phyloP scores from a whole-genome alignment of 345 rosid species.

The Dipteronia sinensis region DNA sequence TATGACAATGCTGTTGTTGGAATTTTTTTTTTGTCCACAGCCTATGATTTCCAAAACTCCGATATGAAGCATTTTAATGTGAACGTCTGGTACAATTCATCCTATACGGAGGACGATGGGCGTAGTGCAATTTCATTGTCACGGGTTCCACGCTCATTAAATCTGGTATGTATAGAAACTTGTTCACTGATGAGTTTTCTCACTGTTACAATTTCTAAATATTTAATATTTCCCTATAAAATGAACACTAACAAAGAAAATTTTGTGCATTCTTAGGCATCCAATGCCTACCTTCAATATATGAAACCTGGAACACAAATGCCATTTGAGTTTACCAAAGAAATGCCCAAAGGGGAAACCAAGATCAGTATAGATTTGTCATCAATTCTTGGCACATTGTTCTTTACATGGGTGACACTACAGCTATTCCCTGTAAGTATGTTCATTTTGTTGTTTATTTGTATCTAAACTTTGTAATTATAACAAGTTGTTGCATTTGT shows the following conservation, averaged over 20 bases:
- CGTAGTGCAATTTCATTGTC: slow-evolving; percentile 30
- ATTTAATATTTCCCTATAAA: not conserved
- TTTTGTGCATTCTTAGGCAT: slow-evolving; percentile 50
- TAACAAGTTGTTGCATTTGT: not conserved
- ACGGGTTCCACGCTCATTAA: slow-evolving; percentile 73
- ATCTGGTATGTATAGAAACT: slow-evolving; percentile 58
- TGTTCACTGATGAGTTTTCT: slow-evolving; percentile 14
- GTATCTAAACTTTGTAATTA: not conserved
- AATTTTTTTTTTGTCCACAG: slow-evolving; percentile 38
- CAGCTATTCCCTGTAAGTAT: slow-evolving; percentile 91
- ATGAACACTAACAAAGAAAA: slow-evolving; percentile 14
- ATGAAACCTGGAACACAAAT: slow-evolving; percentile 44
- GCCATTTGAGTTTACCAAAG: slow-evolving; percentile 69
- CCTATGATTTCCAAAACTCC: slow-evolving; percentile 80
- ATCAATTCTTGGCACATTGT: slow-evolving; percentile 79
- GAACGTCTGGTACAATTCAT: slow-evolving; percentile 81
- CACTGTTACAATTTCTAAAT: not conserved
- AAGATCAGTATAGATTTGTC: slow-evolving; percentile 57
- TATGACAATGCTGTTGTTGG: slow-evolving; percentile 13
- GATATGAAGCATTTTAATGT: slow-evolving; percentile 54
- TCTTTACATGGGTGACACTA: slow-evolving; percentile 77
- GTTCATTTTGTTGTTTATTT: too few relatives aligned
- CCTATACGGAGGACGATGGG: slow-evolving; percentile 35
- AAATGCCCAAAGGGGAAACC: slow-evolving; percentile 70
- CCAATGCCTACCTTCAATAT: slow-evolving; percentile 78